Conservation (phyloP, 78 protist genomes). For the Dictyostelium citrinum region DNA sequence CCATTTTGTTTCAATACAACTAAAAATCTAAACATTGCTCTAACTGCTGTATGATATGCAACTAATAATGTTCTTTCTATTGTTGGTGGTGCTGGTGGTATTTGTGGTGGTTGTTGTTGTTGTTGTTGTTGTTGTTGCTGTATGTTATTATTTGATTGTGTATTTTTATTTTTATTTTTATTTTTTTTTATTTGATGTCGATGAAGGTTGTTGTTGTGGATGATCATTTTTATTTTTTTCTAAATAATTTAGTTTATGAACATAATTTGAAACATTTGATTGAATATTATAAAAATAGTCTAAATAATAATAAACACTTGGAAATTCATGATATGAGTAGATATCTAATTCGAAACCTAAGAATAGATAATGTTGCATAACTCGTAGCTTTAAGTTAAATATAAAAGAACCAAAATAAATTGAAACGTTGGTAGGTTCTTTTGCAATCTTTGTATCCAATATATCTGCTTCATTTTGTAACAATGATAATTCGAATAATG, state of each 20-base stretch:
- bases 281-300: constrained; percentile 17
- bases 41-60: background rate
- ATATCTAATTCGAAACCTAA: constrained; percentile 50
- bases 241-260: background rate
- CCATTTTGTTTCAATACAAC: background rate
- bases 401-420: constrained; percentile 44
- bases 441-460: constrained; percentile 27
- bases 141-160: too few species aligned
- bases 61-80: background rate
- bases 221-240: background rate
- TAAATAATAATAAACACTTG: constrained; percentile 32
- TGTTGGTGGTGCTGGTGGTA: constrained; percentile 10
- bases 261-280: background rate
- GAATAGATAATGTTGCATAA: constrained; percentile 38
- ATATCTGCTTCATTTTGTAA: constrained; percentile 63
- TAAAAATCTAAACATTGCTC: constrained; percentile 13
- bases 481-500: constrained; percentile 22
- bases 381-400: constrained; percentile 10
- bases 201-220: background rate
- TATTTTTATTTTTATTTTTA: background rate
- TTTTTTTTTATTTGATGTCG: background rate
- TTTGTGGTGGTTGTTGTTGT: background rate
- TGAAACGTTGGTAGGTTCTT: background rate
- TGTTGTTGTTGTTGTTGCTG: background rate
- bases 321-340: constrained; percentile 20